Conservation (phyloP, 805 yeast genomes). For the Ogataea allantospora region DNA sequence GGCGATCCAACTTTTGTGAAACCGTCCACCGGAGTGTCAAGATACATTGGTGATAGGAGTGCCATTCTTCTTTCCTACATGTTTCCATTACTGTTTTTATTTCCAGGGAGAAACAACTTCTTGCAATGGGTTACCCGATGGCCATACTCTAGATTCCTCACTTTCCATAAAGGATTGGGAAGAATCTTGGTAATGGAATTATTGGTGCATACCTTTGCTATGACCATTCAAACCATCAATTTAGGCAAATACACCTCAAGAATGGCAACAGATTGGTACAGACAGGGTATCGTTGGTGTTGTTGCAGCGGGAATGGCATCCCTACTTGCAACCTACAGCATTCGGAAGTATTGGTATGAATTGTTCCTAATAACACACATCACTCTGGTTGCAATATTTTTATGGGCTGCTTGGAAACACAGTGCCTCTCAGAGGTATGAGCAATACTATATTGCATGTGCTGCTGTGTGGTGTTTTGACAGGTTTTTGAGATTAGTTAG, state of each 20-base stretch:
- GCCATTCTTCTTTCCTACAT: slow-evolving; percentile 49
- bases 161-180: slow-evolving; percentile 58
- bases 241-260: slow-evolving; percentile 28
- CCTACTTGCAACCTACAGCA: slow-evolving; percentile 44
- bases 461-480: slow-evolving; percentile 55
- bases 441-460: slow-evolving; percentile 36
- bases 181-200: slow-evolving; percentile 42
- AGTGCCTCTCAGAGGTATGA: slow-evolving; percentile 36
- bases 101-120: slow-evolving; percentile 64
- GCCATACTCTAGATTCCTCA: slow-evolving; percentile 52
- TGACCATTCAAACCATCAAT: slow-evolving; percentile 27
- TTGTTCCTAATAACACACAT: slow-evolving; percentile 58
- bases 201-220: slow-evolving; percentile 42
- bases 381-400: slow-evolving; percentile 49
- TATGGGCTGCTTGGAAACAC: slow-evolving; percentile 61
- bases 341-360: slow-evolving; percentile 62
- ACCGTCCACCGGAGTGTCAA: slow-evolving; percentile 23
- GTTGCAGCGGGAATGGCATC: slow-evolving; percentile 40
- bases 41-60: slow-evolving; percentile 49
- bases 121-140: slow-evolving; percentile 60
- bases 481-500: slow-evolving; percentile 46
- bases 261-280: slow-evolving; percentile 28
- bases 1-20: slow-evolving; percentile 25
- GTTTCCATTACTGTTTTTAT: slow-evolving; percentile 51
- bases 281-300: slow-evolving; percentile 38